Base-by-base conservation (phyloP, 2,329 filamentous ascomycete genomes). In the Fulvia fulva region DNA sequence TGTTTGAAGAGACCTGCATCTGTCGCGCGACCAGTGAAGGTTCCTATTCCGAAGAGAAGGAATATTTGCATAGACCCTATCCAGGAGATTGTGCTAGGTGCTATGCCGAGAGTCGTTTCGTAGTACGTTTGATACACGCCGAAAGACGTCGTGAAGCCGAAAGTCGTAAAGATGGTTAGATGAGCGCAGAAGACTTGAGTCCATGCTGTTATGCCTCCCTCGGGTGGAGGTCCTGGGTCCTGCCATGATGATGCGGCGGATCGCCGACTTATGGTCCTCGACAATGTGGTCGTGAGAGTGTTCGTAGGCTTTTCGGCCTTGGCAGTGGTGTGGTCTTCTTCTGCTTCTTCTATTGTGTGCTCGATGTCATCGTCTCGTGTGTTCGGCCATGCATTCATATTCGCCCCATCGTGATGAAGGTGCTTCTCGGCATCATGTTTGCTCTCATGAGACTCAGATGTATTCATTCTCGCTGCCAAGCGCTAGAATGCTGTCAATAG, bases 61-160 rank as follows among this genome's bases (percentile, higher is more conserved):
- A 82, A 82, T 8, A 78, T 75, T 58, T 82, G 78, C 14, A 81
- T 67, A 2, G 78, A 78, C 43, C 80, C 80, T 49, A 83, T 79
- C 77, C 80, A 83, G 43, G 80, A 79, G 59, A 83, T 80, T 4
- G 74, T 74, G 0, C 78, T 80, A 3, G 70, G 63, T 0, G 68
- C 52, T n/a, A 70, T 61, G n/a, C 71, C 63, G 0, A 76, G 71
- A 0, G 60, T 64, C 1, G 64, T 55, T 25, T 66, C 63, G 56
- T 81, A 81, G 63, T 80, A 79, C 2, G 76, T 73, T 60, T 80
- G 77, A 58, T 78, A 79, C 5, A 73, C 74, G 4, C 77, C 67
- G 50, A 67, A 70, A 2, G 58, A 56, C 8, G 64, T 68, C 9
- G 64, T 65, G 47, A 64, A 66, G 12, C 68, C 68, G 49, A 69